Evolutionary conservation across 179 eudicot genomes (phyloP).

Genomic region (Dionaea muscipula): DNA sequence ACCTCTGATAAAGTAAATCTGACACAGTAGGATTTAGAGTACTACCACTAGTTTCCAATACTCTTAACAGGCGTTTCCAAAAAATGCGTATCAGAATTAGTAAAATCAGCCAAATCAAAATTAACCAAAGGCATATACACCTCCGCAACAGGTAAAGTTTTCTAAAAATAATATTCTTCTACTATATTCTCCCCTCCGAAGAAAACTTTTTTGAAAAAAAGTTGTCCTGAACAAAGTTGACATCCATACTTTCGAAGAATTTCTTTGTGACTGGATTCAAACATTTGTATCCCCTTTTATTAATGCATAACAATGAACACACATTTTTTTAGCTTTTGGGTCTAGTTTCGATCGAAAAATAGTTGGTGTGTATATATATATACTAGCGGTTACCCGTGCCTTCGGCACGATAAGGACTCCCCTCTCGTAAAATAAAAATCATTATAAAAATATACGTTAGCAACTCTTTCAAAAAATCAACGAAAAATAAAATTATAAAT

Average conservation of each 20-base stretch:
- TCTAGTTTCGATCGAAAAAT: not conserved
- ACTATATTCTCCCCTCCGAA: not conserved
- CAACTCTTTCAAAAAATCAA: too few relatives aligned
- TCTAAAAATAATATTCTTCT: not conserved
- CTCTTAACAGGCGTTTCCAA: not conserved
- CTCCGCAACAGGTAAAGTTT: too few relatives aligned
- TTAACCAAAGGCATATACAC: too few relatives aligned
- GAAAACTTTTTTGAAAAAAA: not conserved
- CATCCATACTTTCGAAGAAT: conserved; percentile 1
- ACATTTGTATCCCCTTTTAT: not conserved
- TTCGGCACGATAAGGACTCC: too few relatives aligned
- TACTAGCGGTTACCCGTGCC: too few relatives aligned
- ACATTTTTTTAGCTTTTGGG: not conserved
- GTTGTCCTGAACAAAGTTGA: not conserved
- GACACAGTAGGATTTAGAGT: not conserved
- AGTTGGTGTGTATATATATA: not conserved
- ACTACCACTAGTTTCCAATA: not conserved
- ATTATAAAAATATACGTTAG: too few relatives aligned
- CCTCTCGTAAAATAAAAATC: too few relatives aligned
- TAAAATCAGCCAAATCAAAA: not conserved
- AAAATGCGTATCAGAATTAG: not conserved
- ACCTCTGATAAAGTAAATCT: not conserved
- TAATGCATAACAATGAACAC: not conserved
- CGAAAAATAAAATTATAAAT: too few relatives aligned
- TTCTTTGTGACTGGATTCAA: not conserved